phyloP scores from a whole-genome alignment of 2,329 filamentous ascomycete genomes.

The Aspergillus tubingensis region DNA sequence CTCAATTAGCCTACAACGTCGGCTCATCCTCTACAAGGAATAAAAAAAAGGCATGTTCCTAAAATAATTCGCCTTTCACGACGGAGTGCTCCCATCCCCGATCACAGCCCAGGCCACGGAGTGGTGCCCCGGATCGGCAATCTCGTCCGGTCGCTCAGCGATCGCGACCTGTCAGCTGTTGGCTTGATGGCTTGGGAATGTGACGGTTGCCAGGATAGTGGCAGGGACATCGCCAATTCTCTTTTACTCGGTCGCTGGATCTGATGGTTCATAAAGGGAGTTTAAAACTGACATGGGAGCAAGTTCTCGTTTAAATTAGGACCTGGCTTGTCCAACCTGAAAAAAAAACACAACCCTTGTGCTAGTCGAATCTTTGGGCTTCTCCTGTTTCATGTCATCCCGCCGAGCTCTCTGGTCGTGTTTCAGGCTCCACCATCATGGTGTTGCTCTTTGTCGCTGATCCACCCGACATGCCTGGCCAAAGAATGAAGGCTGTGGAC shows the following conservation, averaged over 20 bases:
- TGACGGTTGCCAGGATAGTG: not conserved
- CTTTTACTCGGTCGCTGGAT: not conserved
- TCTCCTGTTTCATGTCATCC: slow-evolving; percentile 22
- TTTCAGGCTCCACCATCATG: slow-evolving; percentile 18
- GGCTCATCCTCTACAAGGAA: not conserved
- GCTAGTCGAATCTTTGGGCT: not conserved
- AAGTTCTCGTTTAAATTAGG: not conserved
- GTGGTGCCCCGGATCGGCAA: slow-evolving; percentile 17
- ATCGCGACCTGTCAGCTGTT: not conserved
- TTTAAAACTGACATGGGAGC: not conserved
- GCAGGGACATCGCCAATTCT: not conserved
- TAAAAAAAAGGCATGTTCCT: not conserved
- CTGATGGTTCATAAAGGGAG: not conserved
- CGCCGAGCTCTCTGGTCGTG: slow-evolving; percentile 12
- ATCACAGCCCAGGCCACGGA: not conserved
- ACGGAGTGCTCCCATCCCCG: not conserved
- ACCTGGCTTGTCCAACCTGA: not conserved
- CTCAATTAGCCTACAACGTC: not conserved
- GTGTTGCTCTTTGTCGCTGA: slow-evolving; percentile 11
- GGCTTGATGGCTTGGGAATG: slow-evolving; percentile 2
- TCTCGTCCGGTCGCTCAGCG: slow-evolving; percentile 6
- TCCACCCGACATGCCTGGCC: slow-evolving; percentile 19
- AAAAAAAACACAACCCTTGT: not conserved
- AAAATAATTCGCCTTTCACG: not conserved
- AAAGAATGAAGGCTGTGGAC: slow-evolving; percentile 19